Evolutionary conservation across 1,284 basidiomycete genomes (phyloP).

Genomic region (Uromyces viciae-fabae): DNA sequence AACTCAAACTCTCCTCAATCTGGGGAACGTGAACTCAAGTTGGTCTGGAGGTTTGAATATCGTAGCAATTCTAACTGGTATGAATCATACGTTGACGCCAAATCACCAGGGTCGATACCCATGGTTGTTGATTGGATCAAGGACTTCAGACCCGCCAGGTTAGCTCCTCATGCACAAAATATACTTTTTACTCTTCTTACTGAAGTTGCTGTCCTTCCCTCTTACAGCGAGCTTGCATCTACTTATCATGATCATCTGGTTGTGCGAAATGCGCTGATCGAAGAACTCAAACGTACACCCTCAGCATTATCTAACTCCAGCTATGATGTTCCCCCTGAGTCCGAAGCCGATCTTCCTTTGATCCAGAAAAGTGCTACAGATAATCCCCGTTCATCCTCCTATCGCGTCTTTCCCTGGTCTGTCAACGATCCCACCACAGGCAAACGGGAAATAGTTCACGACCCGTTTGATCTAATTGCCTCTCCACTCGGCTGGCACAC

Average conservation of each 20-base stretch:
- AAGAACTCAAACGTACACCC: background rate
- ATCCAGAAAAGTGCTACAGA: slow-evolving; percentile 11
- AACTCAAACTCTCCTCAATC: background rate
- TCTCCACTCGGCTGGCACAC: slow-evolving; percentile 84
- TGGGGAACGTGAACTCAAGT: slow-evolving; percentile 38
- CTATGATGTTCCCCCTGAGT: slow-evolving; percentile 31
- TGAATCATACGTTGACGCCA: slow-evolving; percentile 50
- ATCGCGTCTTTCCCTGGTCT: slow-evolving; percentile 51
- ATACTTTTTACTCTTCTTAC: background rate
- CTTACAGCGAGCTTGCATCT: slow-evolving; percentile 14
- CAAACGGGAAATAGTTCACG: slow-evolving; percentile 48
- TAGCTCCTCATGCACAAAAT: too few species aligned
- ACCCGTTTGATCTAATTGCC: slow-evolving; percentile 48
- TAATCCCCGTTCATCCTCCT: slow-evolving; percentile 28
- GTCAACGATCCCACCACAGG: slow-evolving; percentile 49
- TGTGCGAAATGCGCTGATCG: background rate
- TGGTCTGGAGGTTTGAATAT: slow-evolving; percentile 51
- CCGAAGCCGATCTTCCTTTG: slow-evolving; percentile 28
- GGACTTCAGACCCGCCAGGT: slow-evolving; percentile 51
- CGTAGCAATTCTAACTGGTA: slow-evolving; percentile 50
- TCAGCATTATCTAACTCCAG: slow-evolving; percentile 28
- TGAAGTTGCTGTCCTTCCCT: background rate
- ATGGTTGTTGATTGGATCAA: slow-evolving; percentile 51
- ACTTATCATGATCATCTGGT: slow-evolving; percentile 23
- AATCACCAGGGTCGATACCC: slow-evolving; percentile 45